These are phyloP conservation scores for Boletus nobilissimus DNA, from an alignment of 1,284 basidiomycete genomes.

Conservation along the genomic window DNA sequence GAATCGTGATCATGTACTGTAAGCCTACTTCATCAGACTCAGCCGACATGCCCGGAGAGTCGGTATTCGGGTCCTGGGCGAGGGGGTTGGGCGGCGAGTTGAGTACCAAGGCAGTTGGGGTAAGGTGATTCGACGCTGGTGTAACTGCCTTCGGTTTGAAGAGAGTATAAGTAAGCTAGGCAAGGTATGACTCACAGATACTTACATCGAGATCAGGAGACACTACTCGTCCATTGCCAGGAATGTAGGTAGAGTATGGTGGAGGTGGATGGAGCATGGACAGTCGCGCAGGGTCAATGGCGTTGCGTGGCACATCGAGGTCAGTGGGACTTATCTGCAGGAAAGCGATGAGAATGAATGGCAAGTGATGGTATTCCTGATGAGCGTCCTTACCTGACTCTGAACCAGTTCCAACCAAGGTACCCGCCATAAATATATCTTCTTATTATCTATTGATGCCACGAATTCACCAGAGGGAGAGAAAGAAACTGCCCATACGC, in stretches of 20 bases:
- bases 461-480: too few relatives aligned
- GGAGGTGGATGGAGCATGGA: background rate
- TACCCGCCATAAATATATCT: constrained; percentile 22
- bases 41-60: background rate
- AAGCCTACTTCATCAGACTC: background rate
- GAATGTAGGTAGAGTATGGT: background rate
- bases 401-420: background rate
- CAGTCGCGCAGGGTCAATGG: background rate
- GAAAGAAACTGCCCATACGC: too few relatives aligned
- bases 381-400: too few relatives aligned
- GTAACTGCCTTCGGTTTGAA: background rate
- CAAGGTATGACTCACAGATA: background rate
- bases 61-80: background rate
- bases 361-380: too few relatives aligned
- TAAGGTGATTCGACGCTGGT: background rate
- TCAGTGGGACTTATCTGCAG: too few relatives aligned
- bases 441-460: background rate
- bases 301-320: background rate
- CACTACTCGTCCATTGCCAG: background rate
- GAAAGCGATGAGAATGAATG: too few relatives aligned
- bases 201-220: background rate
- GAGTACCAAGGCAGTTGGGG: background rate
- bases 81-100: background rate
- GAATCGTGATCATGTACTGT: background rate
- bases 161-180: background rate